Conservation (phyloP, 1,139 yeast species). For the Pneumocystis wakefieldiae region DNA sequence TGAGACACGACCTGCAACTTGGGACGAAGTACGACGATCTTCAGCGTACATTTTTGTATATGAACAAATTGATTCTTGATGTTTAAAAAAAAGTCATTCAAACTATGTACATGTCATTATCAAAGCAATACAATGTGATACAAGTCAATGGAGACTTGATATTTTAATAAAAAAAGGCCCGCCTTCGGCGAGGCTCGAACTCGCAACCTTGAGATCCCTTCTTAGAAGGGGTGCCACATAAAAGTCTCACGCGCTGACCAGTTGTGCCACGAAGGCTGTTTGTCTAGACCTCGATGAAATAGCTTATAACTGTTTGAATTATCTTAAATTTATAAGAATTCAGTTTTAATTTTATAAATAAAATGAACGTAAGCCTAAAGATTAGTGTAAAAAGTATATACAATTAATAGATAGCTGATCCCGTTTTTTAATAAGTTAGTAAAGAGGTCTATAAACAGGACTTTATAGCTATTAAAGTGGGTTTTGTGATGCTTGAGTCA, state of each 20-base stretch:
- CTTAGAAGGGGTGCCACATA: not conserved
- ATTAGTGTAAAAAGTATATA: too few species aligned
- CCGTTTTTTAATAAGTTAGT: too few species aligned
- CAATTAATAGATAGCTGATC: too few species aligned
- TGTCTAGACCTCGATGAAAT: not conserved
- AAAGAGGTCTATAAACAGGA: too few species aligned
- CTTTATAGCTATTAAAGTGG: too few species aligned
- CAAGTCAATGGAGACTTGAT: too few species aligned
- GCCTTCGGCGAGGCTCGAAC: conserved; percentile 1
- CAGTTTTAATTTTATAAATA: too few species aligned
- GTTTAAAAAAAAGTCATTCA: not conserved
- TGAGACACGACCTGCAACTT: conserved; percentile 6
- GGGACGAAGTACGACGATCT: conserved; percentile 11
- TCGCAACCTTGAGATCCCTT: not conserved
- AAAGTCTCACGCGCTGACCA: conserved; percentile 1
- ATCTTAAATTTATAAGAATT: too few species aligned
- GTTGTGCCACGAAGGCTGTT: not conserved
- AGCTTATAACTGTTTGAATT: not conserved
- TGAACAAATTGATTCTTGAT: not conserved
- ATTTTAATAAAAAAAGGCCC: not conserved
- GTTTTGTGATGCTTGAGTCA: too few species aligned
- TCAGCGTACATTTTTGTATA: not conserved
- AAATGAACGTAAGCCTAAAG: too few species aligned
- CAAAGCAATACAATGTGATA: too few species aligned
- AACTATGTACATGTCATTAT: too few species aligned